These are phyloP conservation scores for Fusarium sp. DNA, from an alignment of 2,329 filamentous ascomycete species.

Conservation along the genomic window DNA sequence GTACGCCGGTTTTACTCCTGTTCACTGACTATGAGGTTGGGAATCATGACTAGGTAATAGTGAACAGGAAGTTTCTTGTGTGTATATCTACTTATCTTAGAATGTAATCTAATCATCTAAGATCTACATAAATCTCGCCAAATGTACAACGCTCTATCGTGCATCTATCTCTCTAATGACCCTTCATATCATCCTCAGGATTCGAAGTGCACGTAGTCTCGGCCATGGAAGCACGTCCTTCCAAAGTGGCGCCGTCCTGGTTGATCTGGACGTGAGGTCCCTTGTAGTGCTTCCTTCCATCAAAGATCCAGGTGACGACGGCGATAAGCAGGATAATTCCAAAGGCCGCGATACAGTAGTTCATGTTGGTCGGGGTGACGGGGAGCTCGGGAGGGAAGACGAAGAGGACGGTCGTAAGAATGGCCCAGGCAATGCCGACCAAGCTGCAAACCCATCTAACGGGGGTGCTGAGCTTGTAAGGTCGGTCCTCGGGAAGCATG, in stretches of 20 bases:
- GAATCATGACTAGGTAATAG: no score
- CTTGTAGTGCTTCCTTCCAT: conserved; percentile 64
- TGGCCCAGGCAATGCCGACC: conserved; percentile 74
- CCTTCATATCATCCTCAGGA: conserved; percentile 34
- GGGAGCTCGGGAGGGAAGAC: conserved; percentile 80
- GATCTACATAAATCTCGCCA: no score
- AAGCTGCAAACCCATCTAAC: conserved; percentile 57
- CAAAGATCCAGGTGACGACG: conserved; percentile 62
- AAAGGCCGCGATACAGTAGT: conserved; percentile 66
- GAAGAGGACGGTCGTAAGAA: conserved; percentile 82
- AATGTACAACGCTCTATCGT: no score
- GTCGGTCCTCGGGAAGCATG: conserved; percentile 70
- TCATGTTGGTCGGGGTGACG: conserved; percentile 79
- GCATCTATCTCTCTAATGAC: neutral
- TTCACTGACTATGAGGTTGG: no score
- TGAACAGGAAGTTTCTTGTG: no score
- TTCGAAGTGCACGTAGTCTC: conserved; percentile 39
- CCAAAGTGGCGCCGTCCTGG: conserved; percentile 30
- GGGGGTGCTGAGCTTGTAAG: conserved; percentile 56
- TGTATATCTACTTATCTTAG: no score
- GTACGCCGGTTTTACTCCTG: no score
- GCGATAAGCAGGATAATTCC: conserved; percentile 64
- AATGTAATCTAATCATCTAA: no score
- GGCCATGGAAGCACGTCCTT: conserved; percentile 35
- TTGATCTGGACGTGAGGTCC: conserved; percentile 52